Percentiles rank a stretch among this genome's conserved stretches.
Evolutionary conservation across 495 filamentous ascomycete species (phyloP).

Genomic region (Penicillium atrosanguineum): DNA sequence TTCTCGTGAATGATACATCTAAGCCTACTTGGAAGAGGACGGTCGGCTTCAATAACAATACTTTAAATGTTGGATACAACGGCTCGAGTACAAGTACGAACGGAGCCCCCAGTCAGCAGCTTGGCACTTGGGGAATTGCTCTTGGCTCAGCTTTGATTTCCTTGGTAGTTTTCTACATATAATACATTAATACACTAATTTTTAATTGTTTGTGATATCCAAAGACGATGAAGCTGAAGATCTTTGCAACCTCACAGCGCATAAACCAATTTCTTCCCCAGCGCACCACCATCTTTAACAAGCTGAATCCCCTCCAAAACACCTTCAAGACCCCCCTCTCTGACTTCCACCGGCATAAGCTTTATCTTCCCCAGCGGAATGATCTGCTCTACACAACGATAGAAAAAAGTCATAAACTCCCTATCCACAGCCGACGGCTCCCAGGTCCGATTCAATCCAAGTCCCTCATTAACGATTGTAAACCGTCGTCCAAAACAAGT

Average conservation of each 20-base stretch:
- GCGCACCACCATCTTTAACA: neutral
- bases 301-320: neutral
- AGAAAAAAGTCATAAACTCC: neutral
- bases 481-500: neutral
- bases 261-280: neutral
- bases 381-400: neutral
- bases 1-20: slow-evolving; percentile 3
- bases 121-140: neutral
- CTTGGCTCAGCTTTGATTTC: neutral
- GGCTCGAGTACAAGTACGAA: neutral
- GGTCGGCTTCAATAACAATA: slow-evolving; percentile 13
- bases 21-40: slow-evolving; percentile 13
- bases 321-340: neutral
- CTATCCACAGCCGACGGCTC: neutral
- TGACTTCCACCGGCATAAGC: neutral
- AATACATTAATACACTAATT: neutral
- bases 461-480: neutral
- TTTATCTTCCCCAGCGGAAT: neutral
- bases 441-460: neutral
- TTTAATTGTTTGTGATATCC: too few relatives aligned
- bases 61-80: slow-evolving; percentile 1
- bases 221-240: neutral
- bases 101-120: neutral
- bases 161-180: neutral
- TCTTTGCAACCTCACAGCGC: neutral